phyloP scores from a whole-genome alignment of 2,329 filamentous ascomycete species.

The Samsoniella hepiali region DNA sequence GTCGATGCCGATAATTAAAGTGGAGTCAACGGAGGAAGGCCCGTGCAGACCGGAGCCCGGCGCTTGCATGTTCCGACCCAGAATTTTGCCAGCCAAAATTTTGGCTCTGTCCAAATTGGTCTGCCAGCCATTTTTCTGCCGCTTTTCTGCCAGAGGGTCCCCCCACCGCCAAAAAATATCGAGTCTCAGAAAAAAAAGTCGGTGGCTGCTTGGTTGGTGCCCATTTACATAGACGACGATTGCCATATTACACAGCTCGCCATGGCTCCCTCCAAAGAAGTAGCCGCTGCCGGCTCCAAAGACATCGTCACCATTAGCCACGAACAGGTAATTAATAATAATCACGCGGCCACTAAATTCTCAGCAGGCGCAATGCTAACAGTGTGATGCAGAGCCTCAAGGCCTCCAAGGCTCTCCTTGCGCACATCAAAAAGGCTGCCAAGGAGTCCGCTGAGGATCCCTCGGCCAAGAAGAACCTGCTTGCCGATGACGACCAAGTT shows the following conservation, averaged over 20 bases:
- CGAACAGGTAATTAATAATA: constrained; percentile 35
- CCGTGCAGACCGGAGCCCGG: constrained; percentile 29
- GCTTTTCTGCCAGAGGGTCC: constrained; percentile 20
- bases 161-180: constrained; percentile 30
- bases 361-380: constrained; percentile 15
- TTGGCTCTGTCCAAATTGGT: constrained; percentile 3
- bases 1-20: constrained; percentile 17
- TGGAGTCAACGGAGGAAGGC: constrained; percentile 22
- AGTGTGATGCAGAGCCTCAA: constrained; percentile 49
- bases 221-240: not conserved
- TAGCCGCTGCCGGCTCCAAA: constrained; percentile 33
- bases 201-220: not conserved
- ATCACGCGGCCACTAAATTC: no score
- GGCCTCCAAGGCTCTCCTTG: constrained; percentile 60
- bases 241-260: constrained; percentile 24
- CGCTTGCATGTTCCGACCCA: constrained; percentile 34
- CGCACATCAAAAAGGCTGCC: constrained; percentile 57
- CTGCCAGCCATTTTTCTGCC: constrained; percentile 16
- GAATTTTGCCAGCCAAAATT: constrained; percentile 1
- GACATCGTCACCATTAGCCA: constrained; percentile 37
- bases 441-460: constrained; percentile 44
- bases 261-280: constrained; percentile 43
- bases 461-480: constrained; percentile 56
- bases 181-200: constrained; percentile 12
- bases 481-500: constrained; percentile 42